These are phyloP conservation scores for Aquanectria penicillioides DNA, from an alignment of 2,329 filamentous ascomycete species.

Conservation along the genomic window DNA sequence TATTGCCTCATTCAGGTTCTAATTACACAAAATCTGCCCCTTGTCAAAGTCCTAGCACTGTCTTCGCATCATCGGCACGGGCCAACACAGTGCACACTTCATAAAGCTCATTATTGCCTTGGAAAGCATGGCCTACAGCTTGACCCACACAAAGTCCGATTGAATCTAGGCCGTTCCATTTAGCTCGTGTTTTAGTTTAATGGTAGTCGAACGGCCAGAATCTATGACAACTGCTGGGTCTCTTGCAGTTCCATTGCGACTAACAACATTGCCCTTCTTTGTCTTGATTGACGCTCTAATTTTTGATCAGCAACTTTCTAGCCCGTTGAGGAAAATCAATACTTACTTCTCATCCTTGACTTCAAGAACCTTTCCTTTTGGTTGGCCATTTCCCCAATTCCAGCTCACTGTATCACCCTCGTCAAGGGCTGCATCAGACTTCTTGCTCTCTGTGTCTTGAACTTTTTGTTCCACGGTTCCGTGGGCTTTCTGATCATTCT, in stretches of 20 bases:
- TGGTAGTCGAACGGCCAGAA: slow-evolving; percentile 53
- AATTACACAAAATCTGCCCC: no score
- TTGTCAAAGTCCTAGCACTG: no score
- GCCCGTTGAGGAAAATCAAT: neutral
- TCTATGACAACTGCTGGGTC: slow-evolving; percentile 57
- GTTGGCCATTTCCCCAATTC: slow-evolving; percentile 57
- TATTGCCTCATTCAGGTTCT: no score
- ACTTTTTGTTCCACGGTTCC: slow-evolving; percentile 17
- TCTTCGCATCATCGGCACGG: no score
- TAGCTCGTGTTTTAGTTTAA: slow-evolving; percentile 53
- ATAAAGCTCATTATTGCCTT: no score
- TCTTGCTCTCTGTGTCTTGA: neutral
- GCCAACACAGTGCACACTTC: no score
- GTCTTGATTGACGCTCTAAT: slow-evolving; percentile 45
- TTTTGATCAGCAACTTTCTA: neutral
- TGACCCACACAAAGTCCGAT: no score
- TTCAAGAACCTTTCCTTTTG: slow-evolving; percentile 55
- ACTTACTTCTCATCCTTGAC: slow-evolving; percentile 55
- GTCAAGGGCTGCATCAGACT: slow-evolving; percentile 34
- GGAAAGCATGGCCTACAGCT: no score
- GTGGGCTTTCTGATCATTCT: slow-evolving; percentile 25
- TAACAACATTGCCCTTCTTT: slow-evolving; percentile 53
- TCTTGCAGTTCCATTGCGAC: slow-evolving; percentile 50
- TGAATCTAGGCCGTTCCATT: no score
- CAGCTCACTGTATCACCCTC: slow-evolving; percentile 57